Base-by-base conservation (phyloP, 83 land plant genomes). In the Picea mariana region DNA sequence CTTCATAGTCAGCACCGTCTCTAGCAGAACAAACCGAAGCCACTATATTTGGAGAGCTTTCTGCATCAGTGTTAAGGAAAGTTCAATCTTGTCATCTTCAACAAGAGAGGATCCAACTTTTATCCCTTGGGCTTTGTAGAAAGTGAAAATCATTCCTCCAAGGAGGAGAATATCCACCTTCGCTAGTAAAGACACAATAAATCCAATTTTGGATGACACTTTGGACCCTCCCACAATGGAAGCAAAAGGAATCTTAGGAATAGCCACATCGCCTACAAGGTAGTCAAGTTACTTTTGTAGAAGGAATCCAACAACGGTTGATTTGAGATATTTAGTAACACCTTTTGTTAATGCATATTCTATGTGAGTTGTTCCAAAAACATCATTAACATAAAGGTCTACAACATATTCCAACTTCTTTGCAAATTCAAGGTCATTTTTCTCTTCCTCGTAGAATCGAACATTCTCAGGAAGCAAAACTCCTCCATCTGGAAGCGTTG, bases 301-400 rank as follows among this genome's bases (percentile, higher is more conserved):
- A 38, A 91, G 82, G 52, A 91, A 89, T 0, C 93, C 93, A n/a
- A n/a, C n/a, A n/a, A n/a, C n/a, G n/a, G n/a, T n/a, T 7, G 85
- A 82, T 40, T 83, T 86, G 62, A 89, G 65, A 49, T 62, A 89
- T 71, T 89, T 87, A 68, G 91, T 80, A 31, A 91, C 91, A 20
- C 93, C 91, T 47, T 90, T 89, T 59, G 91, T 91, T 21, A 89
- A 88, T 5, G 93, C 91, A 84, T 91, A 91, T 20, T 91, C 93
- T 59, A 91, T 81, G 81, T 91, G 93, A 26, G 93, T 91, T 3
- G 93, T 91, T 47, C 93, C 93, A 87, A 91, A 91, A 0, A 91
- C 93, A 82, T 91, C 93, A 75, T 89, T 89, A 42, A 91, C 93
- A 69, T 89, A 91, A 17, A 84, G 81, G 69, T 91, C 93, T 65